These are phyloP conservation scores for Rhododendron ferrugineum DNA, from an alignment of 148 eudicot genomes.

Conservation along the genomic window DNA sequence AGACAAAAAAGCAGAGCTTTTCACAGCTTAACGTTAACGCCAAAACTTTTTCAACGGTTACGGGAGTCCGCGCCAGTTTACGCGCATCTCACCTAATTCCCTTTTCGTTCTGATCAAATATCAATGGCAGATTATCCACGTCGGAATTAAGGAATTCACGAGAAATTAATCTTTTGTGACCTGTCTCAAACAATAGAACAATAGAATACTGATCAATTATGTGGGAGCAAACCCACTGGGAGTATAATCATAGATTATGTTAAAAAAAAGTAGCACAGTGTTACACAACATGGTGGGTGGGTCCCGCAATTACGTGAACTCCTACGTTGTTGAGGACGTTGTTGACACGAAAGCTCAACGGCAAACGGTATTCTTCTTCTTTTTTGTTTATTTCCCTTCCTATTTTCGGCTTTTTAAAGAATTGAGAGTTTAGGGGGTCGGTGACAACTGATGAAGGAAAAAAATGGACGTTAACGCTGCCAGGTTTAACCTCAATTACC, in stretches of 20 bases:
- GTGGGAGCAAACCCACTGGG: neutral
- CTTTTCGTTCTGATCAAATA: no score
- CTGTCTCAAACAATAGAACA: no score
- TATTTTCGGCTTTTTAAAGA: neutral
- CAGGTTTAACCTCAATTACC: neutral
- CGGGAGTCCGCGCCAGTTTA: rapidly evolving
- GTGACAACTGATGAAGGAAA: neutral
- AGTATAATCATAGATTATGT: neutral
- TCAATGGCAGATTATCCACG: no score
- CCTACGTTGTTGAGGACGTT: conserved; percentile 1
- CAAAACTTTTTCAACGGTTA: neutral
- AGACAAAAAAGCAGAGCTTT: neutral
- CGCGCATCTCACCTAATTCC: neutral
- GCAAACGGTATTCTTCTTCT: neutral
- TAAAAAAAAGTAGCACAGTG: neutral
- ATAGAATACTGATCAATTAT: no score
- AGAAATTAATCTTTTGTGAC: no score
- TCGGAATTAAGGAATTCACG: no score
- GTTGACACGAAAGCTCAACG: conserved; percentile 4
- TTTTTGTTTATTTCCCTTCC: no score
- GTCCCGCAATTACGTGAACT: conserved; percentile 9
- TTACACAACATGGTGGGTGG: neutral
- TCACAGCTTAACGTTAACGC: conserved; percentile 10
- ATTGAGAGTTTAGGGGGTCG: neutral
- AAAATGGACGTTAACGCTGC: neutral